Evolutionary conservation across 768 basidiomycete genomes (phyloP).

Genomic region (Serendipita sp.): DNA sequence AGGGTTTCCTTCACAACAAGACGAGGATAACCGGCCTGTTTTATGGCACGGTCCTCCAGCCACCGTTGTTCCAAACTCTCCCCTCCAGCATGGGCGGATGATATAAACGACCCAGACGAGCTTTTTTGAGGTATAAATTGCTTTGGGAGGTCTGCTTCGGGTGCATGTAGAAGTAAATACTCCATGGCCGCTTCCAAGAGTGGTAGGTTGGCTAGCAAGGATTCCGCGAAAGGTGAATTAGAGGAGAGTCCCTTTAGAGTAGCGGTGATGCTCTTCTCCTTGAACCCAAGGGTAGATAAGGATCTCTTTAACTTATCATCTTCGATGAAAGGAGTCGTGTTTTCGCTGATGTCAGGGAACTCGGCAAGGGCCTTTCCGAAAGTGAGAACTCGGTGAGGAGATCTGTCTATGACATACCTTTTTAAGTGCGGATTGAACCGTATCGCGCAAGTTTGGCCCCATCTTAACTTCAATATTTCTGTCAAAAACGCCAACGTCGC

Average conservation of each 20-base stretch:
- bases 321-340: slow-evolving; percentile 23
- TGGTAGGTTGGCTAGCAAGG: slow-evolving; percentile 41
- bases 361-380: slow-evolving; percentile 31
- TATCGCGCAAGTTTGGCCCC: slow-evolving; percentile 56
- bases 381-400: neutral
- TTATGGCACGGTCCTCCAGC: slow-evolving; percentile 64
- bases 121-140: slow-evolving; percentile 50
- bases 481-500: slow-evolving; percentile 23
- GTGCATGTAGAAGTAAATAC: slow-evolving; percentile 65
- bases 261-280: slow-evolving; percentile 18
- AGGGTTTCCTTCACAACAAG: slow-evolving; percentile 41
- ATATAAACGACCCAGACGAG: slow-evolving; percentile 55
- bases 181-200: slow-evolving; percentile 70
- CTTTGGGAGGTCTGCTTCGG: slow-evolving; percentile 75
- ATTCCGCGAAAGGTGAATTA: slow-evolving; percentile 42
- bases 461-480: slow-evolving; percentile 60
- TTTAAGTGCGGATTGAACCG: slow-evolving; percentile 69
- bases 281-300: slow-evolving; percentile 45
- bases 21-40: slow-evolving; percentile 70
- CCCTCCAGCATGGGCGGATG: slow-evolving; percentile 43
- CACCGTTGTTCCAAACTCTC: slow-evolving; percentile 58
- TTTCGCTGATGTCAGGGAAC: slow-evolving; percentile 31
- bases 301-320: slow-evolving; percentile 24
- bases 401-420: slow-evolving; percentile 31
- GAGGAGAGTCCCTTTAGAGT: slow-evolving; percentile 40